Evolutionary conservation across 495 filamentous ascomycete species (phyloP).

Genomic region (Lindgomyces ingoldianus): DNA sequence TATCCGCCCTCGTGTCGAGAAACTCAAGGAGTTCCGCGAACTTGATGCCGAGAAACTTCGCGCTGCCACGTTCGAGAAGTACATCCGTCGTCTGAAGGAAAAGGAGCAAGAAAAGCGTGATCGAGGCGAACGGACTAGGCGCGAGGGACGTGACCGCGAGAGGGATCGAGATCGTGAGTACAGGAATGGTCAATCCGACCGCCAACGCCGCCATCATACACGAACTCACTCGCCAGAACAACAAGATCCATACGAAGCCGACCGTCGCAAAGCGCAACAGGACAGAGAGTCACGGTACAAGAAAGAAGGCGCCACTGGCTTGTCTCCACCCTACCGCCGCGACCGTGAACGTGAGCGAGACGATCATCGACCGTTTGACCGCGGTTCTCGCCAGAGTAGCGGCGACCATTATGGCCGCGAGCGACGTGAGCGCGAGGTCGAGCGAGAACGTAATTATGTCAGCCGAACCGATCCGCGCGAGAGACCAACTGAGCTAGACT

Average conservation of each 20-base stretch:
- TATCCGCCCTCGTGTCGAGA: slow-evolving; percentile 73
- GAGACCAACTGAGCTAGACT: slow-evolving; percentile 78
- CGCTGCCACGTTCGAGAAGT: slow-evolving; percentile 85
- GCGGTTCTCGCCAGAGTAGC: slow-evolving; percentile 32
- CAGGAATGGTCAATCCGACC: slow-evolving; percentile 51
- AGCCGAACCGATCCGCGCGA: slow-evolving; percentile 66
- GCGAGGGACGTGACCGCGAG: slow-evolving; percentile 59
- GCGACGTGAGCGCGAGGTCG: slow-evolving; percentile 77
- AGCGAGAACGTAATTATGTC: slow-evolving; percentile 80
- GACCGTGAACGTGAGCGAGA: slow-evolving; percentile 44
- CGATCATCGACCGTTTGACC: slow-evolving; percentile 30
- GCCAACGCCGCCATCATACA: slow-evolving; percentile 61
- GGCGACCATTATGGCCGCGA: slow-evolving; percentile 66
- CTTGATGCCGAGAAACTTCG: slow-evolving; percentile 80
- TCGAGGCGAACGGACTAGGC: slow-evolving; percentile 33
- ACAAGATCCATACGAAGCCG: slow-evolving; percentile 82
- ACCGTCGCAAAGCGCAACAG: slow-evolving; percentile 80
- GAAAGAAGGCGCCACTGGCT: slow-evolving; percentile 43
- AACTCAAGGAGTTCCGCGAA: slow-evolving; percentile 77
- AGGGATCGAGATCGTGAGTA: slow-evolving; percentile 54
- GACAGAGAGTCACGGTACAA: slow-evolving; percentile 86
- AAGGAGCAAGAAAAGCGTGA: slow-evolving; percentile 73
- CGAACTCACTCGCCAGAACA: slow-evolving; percentile 82
- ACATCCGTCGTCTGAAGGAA: slow-evolving; percentile 84
- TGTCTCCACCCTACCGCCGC: slow-evolving; percentile 45